Percentiles rank a stretch among this genome's conserved stretches.
Evolutionary conservation across 345 rosid species (phyloP).

Genomic region (Hibiscus tridactylites): DNA sequence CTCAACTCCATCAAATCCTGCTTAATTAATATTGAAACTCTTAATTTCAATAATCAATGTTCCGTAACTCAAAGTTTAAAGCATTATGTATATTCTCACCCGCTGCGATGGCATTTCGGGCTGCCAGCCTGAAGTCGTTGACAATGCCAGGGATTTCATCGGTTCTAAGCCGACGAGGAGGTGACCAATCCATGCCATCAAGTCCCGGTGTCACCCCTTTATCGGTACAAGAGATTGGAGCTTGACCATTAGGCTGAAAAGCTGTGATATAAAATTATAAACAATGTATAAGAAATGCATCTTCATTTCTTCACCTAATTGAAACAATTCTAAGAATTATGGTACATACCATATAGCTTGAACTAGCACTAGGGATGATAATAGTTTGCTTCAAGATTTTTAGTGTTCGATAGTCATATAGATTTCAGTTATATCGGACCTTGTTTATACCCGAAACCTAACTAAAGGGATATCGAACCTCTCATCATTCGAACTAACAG

Average conservation of each 20-base stretch:
- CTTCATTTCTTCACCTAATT: background rate
- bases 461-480: too few relatives aligned
- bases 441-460: too few relatives aligned
- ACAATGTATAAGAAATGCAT: background rate
- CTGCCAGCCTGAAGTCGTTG: constrained; percentile 40
- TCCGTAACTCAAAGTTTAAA: background rate
- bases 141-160: constrained; percentile 32
- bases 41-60: background rate
- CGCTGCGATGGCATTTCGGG: constrained; percentile 35
- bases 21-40: too few relatives aligned
- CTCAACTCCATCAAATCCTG: constrained; percentile 14
- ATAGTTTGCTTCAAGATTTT: too few relatives aligned
- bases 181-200: constrained; percentile 25
- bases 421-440: too few relatives aligned
- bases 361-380: too few relatives aligned
- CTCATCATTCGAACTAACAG: too few relatives aligned
- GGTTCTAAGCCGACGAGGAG: constrained; percentile 36
- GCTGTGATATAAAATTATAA: background rate
- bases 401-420: too few relatives aligned
- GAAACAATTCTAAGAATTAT: background rate
- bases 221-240: constrained; percentile 37
- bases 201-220: constrained; percentile 15
- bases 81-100: background rate
- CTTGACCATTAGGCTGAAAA: constrained; percentile 37
- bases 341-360: too few relatives aligned